A percentile compares a stretch with the other conserved stretches of the same genome.
Conservation (phyloP, 2,329 filamentous ascomycete species). For the Lachnellula arida region DNA sequence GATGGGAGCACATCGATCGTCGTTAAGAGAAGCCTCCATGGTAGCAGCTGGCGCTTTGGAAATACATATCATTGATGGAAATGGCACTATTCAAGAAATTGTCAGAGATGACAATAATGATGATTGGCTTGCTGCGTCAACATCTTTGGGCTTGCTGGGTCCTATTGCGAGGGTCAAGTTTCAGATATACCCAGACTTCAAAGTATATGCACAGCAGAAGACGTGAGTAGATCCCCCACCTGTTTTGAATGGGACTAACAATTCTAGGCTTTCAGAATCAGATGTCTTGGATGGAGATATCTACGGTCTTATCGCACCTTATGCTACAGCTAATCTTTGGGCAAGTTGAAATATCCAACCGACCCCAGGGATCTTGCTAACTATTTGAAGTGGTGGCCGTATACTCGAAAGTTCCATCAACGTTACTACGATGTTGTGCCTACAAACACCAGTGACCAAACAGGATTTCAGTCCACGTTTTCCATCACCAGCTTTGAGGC, state of each 20-base stretch:
- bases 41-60: conserved; percentile 14
- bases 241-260: neutral
- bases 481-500: conserved; percentile 16
- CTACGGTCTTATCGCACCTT: conserved; percentile 15
- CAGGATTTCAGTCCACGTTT: conserved; percentile 18
- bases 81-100: conserved; percentile 10
- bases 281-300: conserved; percentile 17
- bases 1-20: conserved; percentile 18
- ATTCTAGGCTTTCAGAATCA: conserved; percentile 8
- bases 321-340: conserved; percentile 17
- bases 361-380: neutral
- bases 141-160: conserved; percentile 15
- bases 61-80: conserved; percentile 18
- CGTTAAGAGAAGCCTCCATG: conserved; percentile 16
- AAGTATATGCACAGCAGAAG: conserved; percentile 13
- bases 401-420: conserved; percentile 16
- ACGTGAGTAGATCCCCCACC: conserved; percentile 1
- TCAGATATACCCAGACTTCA: conserved; percentile 13
- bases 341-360: neutral
- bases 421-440: conserved; percentile 19
- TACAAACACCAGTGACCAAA: conserved; percentile 6
- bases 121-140: conserved; percentile 17
- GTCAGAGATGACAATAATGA: conserved; percentile 12
- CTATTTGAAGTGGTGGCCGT: conserved; percentile 14
- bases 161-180: conserved; percentile 17